Base-by-base conservation (phyloP, 2,329 filamentous ascomycete genomes). In the Aspergillus novoparasiticus region DNA sequence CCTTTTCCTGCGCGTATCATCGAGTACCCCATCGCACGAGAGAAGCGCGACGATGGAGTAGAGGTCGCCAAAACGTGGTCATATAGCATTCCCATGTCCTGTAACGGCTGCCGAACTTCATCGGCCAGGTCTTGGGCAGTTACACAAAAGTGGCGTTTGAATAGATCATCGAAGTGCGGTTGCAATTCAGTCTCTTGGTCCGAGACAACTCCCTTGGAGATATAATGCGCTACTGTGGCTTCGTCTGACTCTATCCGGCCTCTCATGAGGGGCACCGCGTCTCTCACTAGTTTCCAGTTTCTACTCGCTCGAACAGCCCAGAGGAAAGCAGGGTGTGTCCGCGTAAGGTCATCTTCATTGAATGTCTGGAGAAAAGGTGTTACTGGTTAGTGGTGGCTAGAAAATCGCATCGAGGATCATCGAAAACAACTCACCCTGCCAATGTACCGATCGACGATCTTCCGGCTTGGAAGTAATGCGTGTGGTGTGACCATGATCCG, bases 281-380 rank as follows among this genome's bases (percentile, higher is more conserved):
- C 86, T 60, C 83, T 83, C 30, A 96, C 84, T 46, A 87, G 85
- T 9, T 79, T 74, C 93, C 93, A 97, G 75, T 93, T 90, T 63
- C 89, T 85, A 8, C 91, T 92, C 3, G 92, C 91, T 61, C 91
- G 87, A 73, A 91, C 96, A 71, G 95, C 89, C 93, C 93, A 96
- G 57, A 93, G 87, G 76, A 95, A 96, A 1, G 94, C 87, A 0
- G 91, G 87, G 73, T 96, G 92, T 0, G 87, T 86, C 28, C 88
- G 88, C 61, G 88, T 88, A 71, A 97, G 94, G 16, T 89, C 86
- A 64, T 96, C 92, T 64, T 89, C 87, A 59, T 89, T 86, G 32
- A 87, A 88, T 9, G 76, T 80, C 78, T 80, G 57, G 6, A 60
- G n/a, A 74, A 78, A 66, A 6, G 6, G 26, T 14, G 46, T 16